Conservation (phyloP, 495 filamentous ascomycete genomes). For the Xylaria cubensis region DNA sequence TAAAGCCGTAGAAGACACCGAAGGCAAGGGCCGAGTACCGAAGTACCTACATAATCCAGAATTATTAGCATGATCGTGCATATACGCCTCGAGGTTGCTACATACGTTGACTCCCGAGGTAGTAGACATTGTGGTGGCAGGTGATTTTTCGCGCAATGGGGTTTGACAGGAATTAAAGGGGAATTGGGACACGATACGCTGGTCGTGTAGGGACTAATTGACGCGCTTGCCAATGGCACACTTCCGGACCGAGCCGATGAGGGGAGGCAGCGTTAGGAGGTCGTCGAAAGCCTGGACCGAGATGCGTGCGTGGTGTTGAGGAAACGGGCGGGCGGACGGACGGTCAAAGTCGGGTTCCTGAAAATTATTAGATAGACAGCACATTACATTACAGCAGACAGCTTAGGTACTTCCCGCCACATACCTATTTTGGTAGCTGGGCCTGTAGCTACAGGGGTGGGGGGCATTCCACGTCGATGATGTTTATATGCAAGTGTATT, state of each 20-base stretch:
- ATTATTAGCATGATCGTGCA: constrained; percentile 28
- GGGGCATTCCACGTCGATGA: not conserved
- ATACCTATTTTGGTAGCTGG: not conserved
- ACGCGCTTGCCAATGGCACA: not conserved
- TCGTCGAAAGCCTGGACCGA: constrained; percentile 16
- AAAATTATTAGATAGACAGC: constrained; percentile 26
- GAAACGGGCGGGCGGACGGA: constrained; percentile 16
- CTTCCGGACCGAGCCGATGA: not conserved
- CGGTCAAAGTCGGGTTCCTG: constrained; percentile 21
- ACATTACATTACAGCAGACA: not conserved
- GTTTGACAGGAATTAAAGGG: constrained; percentile 29
- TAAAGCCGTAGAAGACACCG: constrained; percentile 91
- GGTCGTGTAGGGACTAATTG: not conserved
- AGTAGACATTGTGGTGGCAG: constrained; percentile 51
- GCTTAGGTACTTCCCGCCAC: not conserved
- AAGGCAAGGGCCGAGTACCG: constrained; percentile 88
- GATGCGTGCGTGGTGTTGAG: constrained; percentile 19
- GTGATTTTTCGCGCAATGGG: constrained; percentile 32
- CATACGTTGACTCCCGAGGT: constrained; percentile 69
- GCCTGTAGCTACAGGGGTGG: not conserved
- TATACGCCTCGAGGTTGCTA: constrained; percentile 27
- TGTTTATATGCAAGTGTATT: constrained; percentile 7
- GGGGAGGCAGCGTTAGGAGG: not conserved
- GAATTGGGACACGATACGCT: constrained; percentile 13
- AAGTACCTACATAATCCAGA: constrained; percentile 71